Percentiles rank a stretch among this genome's conserved stretches.
These are phyloP conservation scores for Skeletonema tropicum DNA, from an alignment of 108 stramenopile species.

Conservation along the genomic window DNA sequence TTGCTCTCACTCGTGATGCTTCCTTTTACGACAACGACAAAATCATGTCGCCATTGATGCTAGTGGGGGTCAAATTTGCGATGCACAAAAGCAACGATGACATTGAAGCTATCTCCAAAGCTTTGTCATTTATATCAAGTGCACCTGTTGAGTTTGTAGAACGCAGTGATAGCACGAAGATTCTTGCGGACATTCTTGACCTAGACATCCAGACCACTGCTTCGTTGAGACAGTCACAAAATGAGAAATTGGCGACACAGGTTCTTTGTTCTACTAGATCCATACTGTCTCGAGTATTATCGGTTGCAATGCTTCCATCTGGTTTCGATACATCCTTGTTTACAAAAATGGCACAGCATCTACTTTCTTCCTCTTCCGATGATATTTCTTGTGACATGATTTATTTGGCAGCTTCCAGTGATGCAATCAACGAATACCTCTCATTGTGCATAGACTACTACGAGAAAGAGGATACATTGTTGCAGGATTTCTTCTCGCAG, in stretches of 20 bases:
- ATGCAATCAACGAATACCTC: constrained; percentile 31
- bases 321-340: constrained; percentile 18
- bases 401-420: constrained; percentile 14
- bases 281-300: constrained; percentile 16
- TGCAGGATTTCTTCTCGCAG: constrained; percentile 8
- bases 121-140: constrained; percentile 40
- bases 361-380: neutral
- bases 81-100: constrained; percentile 6
- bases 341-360: constrained; percentile 10
- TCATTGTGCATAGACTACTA: constrained; percentile 35
- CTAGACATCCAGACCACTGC: constrained; percentile 27
- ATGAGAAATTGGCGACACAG: constrained; percentile 9
- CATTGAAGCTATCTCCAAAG: constrained; percentile 10
- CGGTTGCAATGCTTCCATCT: constrained; percentile 5
- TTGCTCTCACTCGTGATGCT: constrained; percentile 46
- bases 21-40: constrained; percentile 43
- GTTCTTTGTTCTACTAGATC: constrained; percentile 13
- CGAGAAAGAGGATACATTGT: constrained; percentile 21
- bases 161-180: constrained; percentile 17
- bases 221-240: constrained; percentile 1
- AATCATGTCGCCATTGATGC: constrained; percentile 28
- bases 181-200: constrained; percentile 24
- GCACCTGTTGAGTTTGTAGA: constrained; percentile 19
- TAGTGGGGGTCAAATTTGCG: constrained; percentile 32
- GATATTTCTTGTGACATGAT: constrained; percentile 5